Percentiles rank a stretch among this genome's conserved stretches.
Conservation (phyloP, 1,284 basidiomycete genomes). For the Tylopilus orsonianus region DNA sequence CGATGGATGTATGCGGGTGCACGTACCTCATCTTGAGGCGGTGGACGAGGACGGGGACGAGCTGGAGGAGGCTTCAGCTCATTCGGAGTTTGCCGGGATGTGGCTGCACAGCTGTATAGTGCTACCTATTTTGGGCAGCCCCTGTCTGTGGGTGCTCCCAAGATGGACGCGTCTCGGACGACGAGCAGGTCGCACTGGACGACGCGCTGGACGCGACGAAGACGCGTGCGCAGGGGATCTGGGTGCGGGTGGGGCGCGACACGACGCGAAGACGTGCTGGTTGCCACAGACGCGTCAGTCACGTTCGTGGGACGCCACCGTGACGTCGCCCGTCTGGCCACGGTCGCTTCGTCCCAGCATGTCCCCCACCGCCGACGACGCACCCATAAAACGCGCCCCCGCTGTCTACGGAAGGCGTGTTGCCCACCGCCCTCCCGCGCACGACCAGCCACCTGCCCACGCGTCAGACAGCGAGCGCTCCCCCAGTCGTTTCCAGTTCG, state of each 20-base stretch:
- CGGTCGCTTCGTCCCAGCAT: conserved; percentile 15
- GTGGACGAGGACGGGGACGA: conserved; percentile 2
- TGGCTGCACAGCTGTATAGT: conserved; percentile 37
- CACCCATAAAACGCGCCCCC: conserved; percentile 23
- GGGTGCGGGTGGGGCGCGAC: not conserved
- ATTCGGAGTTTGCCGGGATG: conserved; percentile 29
- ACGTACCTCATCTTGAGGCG: conserved; percentile 32
- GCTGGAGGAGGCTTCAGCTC: conserved; percentile 9
- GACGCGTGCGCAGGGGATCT: not conserved
- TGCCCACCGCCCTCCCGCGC: not conserved
- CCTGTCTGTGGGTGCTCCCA: conserved; percentile 20
- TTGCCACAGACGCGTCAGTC: conserved; percentile 36
- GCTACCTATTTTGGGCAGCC: conserved; percentile 13
- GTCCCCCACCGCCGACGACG: conserved; percentile 1
- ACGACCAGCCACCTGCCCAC: conserved; percentile 6
- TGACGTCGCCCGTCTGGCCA: conserved; percentile 5
- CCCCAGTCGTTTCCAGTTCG: conserved; percentile 22
- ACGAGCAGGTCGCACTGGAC: not conserved
- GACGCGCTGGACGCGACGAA: conserved; percentile 10
- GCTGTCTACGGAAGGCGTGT: conserved; percentile 32
- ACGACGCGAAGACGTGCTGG: conserved; percentile 20
- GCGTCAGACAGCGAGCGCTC: conserved; percentile 13
- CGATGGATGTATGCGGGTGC: not conserved
- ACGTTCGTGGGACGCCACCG: conserved; percentile 35
- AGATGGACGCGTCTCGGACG: not conserved